Base-by-base conservation (phyloP, 495 filamentous ascomycete genomes). In the Amniculicola lignicola region DNA sequence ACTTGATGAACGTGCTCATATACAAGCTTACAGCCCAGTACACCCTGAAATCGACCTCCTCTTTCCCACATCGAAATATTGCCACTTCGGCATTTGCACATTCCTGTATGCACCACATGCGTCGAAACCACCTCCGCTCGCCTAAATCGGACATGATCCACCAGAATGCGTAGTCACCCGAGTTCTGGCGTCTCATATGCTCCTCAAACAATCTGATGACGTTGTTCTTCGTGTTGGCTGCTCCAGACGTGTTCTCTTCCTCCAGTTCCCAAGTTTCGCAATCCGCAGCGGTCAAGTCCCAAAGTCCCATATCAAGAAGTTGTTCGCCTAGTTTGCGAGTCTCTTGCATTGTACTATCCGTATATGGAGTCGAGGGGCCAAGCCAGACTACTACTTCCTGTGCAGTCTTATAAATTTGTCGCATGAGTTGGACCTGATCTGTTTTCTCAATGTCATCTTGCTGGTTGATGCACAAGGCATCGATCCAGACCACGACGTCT, bases 381-480 rank as follows among this genome's bases (percentile, higher is more conserved):
- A 71, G 61, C 69, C 67, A 71, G 3, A 71, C 53, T 14, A 70
- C 4, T 10, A 59, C 50, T 23, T 59, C 49, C 4, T 42, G 10
- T 3, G 65, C 62, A 14, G 22, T 19, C 11, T 46, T 23, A 54
- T 65, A 70, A 57, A 71, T 70, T 1, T 46, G 25, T 7, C 36
- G 41, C 69, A 71, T 71, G 14, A 62, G 52, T 18, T 16, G 7
- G 1, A 71, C 66, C 36, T 71, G 69, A 1, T 36, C 5, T 3
- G 31, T 48, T 19, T 59, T 64, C 31, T 71, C 69, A 2, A 21
- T 24, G 12, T 31, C 12, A 33, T 67, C 50, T 0, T 38, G 15
- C 22, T 71, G 69, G 38, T 71, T 54, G 49, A 71, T 70, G 51
- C 69, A 71, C 14, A 71, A 54, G 7, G 64, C 64, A 31, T 61